Base-by-base conservation (phyloP, 164 flowering plant genomes). In the Taxillus chinensis region DNA sequence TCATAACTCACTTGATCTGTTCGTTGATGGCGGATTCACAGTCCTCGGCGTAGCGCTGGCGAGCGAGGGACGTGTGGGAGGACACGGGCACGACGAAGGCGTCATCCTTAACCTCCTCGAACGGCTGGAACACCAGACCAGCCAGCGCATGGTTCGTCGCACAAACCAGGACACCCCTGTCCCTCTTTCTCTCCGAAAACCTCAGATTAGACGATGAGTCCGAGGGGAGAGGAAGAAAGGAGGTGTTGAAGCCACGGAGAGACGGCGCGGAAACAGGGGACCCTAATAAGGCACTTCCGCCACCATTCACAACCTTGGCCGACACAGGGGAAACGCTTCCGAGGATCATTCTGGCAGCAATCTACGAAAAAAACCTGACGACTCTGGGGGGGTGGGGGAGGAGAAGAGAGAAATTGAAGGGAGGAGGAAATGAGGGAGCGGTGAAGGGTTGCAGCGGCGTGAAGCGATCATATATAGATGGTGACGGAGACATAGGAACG, bases 21-120 rank as follows among this genome's bases (percentile, higher is more conserved):
- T 73, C 77, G 51, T 76, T 76, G 15, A 73, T 45, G 0, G 77
- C 77, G 3, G 79, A 68, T 61, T 76, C 79, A 50, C 70, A 67
- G 17, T 65, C 77, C 2, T 67, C 66, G 0, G 17, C 15, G 15
- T 57, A 76, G 5, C 12, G 4, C 64, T 76, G 79, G 45, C 79
- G 74, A 55, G 79, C 76, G 11, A 76, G 67, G 0, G 79, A 76
- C n/a, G 62, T 12, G 3, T 64, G 64, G 6, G 72, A 72, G 1
- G 64, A 5, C 3, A 70, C 39, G 2, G 79, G 79, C 27, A 76
- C 46, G 3, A 15, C 37, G 39, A 70, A 45, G 12, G 4, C 61
- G 1, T 64, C 76, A 14, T 56, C 72, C 74, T 76, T 72, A 38
- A 76, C 55, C 70, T 76, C 79, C 59, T 73, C 74, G 53, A 76